Conservation (phyloP, 202 grass and related monocot genomes). For the Setaria italica region DNA sequence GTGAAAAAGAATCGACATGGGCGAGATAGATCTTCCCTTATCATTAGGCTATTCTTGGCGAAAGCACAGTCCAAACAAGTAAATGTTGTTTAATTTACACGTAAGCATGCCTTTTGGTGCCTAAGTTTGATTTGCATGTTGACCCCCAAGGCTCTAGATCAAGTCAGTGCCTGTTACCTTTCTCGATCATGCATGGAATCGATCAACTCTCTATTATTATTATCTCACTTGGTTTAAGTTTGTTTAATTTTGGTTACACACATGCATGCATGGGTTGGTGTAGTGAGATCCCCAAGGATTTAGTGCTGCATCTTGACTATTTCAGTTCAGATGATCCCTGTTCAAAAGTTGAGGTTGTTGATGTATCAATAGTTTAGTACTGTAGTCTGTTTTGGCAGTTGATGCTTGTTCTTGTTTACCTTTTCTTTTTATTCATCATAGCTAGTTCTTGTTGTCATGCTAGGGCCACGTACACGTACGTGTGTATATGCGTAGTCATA, state of each 20-base stretch:
- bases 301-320: not conserved
- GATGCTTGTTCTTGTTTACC: not conserved
- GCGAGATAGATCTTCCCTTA: not conserved
- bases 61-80: no score
- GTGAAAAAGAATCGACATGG: not conserved
- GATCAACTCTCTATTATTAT: not conserved
- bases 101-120: no score
- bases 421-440: not conserved
- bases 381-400: not conserved
- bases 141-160: no score
- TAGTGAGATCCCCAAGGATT: no score
- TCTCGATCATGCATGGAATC: not conserved
- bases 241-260: no score
- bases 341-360: not conserved
- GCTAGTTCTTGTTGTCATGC: no score
- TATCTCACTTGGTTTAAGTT: no score
- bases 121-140: no score
- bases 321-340: not conserved
- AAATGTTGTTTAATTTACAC: no score
- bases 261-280: no score
- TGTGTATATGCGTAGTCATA: not conserved
- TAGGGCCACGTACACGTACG: not conserved
- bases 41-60: constrained; percentile 1
- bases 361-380: not conserved
- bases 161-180: no score